Percentiles rank a stretch among this genome's conserved stretches.
Evolutionary conservation across 1,139 yeast genomes (phyloP).

Genomic region (Candida sp.): DNA sequence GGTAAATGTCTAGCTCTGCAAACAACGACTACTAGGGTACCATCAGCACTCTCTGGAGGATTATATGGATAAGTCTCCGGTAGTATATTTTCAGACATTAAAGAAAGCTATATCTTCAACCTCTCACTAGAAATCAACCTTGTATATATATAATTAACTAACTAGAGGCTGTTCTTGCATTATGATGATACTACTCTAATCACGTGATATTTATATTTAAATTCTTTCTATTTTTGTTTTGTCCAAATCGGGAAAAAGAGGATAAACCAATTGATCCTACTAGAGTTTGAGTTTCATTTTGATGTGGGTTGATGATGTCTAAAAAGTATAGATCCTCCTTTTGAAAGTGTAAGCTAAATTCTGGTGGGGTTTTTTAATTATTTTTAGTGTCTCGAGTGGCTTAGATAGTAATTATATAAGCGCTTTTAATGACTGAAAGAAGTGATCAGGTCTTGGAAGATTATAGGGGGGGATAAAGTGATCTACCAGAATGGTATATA

Average conservation of each 20-base stretch:
- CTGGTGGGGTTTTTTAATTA: too few relatives aligned
- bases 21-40: slow-evolving; percentile 43
- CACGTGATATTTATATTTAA: too few relatives aligned
- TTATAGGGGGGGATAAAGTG: too few relatives aligned
- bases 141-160: not conserved
- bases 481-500: too few relatives aligned
- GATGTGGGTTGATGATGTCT: not conserved
- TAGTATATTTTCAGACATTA: not conserved
- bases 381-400: not conserved
- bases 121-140: too few relatives aligned
- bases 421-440: too few relatives aligned
- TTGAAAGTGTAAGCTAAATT: not conserved
- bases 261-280: not conserved
- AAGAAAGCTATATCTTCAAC: not conserved
- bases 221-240: not conserved
- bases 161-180: not conserved
- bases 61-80: not conserved
- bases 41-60: slow-evolving; percentile 39
- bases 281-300: not conserved
- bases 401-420: too few relatives aligned
- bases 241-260: not conserved
- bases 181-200: not conserved
- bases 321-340: not conserved
- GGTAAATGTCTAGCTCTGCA: slow-evolving; percentile 72
- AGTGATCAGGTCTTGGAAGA: too few relatives aligned